These are phyloP conservation scores for Phyllosticta ampelicida DNA, from an alignment of 2,329 filamentous ascomycete species.

Conservation along the genomic window DNA sequence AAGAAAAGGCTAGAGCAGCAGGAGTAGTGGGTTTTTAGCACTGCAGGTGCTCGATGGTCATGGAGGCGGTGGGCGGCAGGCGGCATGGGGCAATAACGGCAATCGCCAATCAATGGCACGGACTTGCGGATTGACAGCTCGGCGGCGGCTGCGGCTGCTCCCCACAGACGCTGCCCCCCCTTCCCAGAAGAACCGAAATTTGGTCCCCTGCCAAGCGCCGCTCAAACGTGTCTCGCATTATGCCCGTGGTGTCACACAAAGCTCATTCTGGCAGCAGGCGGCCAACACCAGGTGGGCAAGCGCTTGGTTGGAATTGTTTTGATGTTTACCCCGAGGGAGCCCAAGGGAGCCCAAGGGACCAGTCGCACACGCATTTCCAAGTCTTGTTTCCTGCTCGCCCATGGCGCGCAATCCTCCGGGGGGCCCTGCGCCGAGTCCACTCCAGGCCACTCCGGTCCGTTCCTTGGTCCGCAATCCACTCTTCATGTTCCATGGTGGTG, in stretches of 20 bases:
- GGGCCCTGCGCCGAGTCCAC: too few relatives aligned
- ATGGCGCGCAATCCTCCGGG: too few relatives aligned
- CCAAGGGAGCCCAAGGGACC: too few relatives aligned
- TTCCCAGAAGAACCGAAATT: constrained; percentile 7
- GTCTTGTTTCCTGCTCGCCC: too few relatives aligned
- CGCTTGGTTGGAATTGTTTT: too few relatives aligned
- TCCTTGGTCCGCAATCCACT: too few relatives aligned
- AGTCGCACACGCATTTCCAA: too few relatives aligned
- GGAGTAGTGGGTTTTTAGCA: constrained; percentile 1
- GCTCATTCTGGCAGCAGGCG: too few relatives aligned
- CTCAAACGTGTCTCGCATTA: not conserved
- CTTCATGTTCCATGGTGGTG: not conserved
- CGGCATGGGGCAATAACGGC: not conserved
- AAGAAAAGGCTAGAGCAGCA: constrained; percentile 1
- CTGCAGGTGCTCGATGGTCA: constrained; percentile 2
- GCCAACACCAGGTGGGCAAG: too few relatives aligned
- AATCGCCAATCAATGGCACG: not conserved
- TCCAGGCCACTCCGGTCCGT: too few relatives aligned
- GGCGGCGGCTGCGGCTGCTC: not conserved
- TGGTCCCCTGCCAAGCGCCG: constrained; percentile 6
- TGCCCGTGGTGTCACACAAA: not conserved
- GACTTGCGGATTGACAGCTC: not conserved
- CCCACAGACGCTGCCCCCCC: not conserved
- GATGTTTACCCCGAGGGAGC: too few relatives aligned
- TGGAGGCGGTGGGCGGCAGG: constrained; percentile 2